Base-by-base conservation (phyloP, 768 basidiomycete species). In the Boletus huronensis region DNA sequence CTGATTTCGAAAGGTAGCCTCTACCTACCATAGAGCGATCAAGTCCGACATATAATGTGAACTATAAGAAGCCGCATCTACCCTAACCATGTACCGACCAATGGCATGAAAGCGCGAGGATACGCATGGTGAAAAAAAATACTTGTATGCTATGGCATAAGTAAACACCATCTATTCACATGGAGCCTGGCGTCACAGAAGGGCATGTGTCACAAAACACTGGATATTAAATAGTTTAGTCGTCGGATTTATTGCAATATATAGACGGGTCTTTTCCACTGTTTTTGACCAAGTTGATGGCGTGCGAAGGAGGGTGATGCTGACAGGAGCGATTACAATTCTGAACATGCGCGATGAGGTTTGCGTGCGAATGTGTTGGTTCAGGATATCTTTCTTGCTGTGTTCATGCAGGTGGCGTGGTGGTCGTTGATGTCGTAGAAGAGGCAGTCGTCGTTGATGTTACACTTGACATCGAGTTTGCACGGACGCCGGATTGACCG, bases 211-310 rank as follows among this genome's bases (percentile, higher is more conserved):
- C 34, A 53, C 46, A 43, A 53, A 48, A 52, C 51, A 41, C 47
- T 50, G 49, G 46, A 67, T 58, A 67, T 64, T 57, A 68, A 56
- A 61, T 64, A 64, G 48, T 25, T 65, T 61, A 58, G 52, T 47
- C 34, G 50, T 44, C 36, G 54, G 53, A 35, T 49, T 53, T 55
- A 63, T 41, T 49, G 59, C 50, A 53, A 65, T 68, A 66, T 57
- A 64, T 68, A 66, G 29, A 49, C 48, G 46, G 52, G 19, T 31
- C 47, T 56, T 64, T 64, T 68, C 58, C 60, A 38, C n/a, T 50
- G 45, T 31, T 57, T 54, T 57, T 48, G 59, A 50, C 36, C 36
- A 48, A 23, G 48, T 48, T 46, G 55, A 49, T 52, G 48, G 43
- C 45, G 21, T 63, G 58, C 53, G 11, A 55, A 46, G 34, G 35